phyloP scores from a whole-genome alignment of 1,139 yeast genomes.

The Blastobotrys serpentis region DNA sequence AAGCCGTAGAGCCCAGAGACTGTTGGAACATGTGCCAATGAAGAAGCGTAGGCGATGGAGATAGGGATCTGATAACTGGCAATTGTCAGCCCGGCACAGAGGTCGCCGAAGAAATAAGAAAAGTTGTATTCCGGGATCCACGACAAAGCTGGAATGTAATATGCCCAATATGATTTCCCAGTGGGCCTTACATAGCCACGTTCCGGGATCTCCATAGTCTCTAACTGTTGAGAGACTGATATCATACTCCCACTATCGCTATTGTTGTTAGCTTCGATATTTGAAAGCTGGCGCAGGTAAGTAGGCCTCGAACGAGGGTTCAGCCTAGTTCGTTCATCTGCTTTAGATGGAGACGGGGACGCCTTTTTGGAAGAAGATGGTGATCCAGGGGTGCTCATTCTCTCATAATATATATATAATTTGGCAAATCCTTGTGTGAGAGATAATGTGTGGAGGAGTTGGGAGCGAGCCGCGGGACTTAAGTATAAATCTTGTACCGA shows the following conservation, averaged over 20 bases:
- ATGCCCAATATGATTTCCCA: constrained; percentile 45
- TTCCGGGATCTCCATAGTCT: constrained; percentile 13
- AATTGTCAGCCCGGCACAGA: constrained; percentile 80
- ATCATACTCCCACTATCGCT: neutral
- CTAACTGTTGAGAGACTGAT: constrained; percentile 7
- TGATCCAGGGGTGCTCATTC: neutral
- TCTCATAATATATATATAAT: too few species aligned
- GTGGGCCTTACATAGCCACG: constrained; percentile 13
- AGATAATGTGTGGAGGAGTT: neutral
- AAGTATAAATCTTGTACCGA: neutral
- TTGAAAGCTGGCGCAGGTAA: constrained; percentile 16
- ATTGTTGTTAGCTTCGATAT: constrained; percentile 9
- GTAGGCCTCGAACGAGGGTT: constrained; percentile 13
- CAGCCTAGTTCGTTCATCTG: constrained; percentile 6
- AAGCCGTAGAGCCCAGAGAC: constrained; percentile 79
- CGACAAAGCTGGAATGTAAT: constrained; percentile 76
- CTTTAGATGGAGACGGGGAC: neutral
- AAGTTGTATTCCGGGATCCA: constrained; percentile 70
- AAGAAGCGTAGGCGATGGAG: constrained; percentile 83
- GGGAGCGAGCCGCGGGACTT: too few species aligned
- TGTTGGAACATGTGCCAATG: constrained; percentile 89
- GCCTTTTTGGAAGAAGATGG: neutral
- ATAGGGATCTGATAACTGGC: constrained; percentile 93
- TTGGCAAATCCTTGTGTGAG: too few species aligned
- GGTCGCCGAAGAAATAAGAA: constrained; percentile 63